Conservation (phyloP, 805 yeast genomes). For the Candida quercuum region DNA sequence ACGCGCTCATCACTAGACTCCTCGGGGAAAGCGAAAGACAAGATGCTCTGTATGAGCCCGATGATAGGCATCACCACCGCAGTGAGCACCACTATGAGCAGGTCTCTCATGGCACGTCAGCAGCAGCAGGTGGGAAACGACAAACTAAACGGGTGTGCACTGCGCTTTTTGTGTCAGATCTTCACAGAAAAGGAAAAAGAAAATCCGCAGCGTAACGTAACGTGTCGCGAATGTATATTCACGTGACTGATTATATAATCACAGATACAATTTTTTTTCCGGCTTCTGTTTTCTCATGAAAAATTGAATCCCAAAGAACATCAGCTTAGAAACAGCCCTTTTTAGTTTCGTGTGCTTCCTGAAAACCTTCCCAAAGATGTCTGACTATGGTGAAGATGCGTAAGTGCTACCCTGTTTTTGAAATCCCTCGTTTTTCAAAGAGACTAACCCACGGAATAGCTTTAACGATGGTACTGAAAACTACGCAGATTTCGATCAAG, state of each 20-base stretch:
- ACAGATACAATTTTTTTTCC: too few relatives aligned
- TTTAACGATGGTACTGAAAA: conserved; percentile 68
- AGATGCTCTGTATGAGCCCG: too few relatives aligned
- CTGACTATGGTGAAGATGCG: conserved; percentile 51
- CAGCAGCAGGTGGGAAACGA: too few relatives aligned
- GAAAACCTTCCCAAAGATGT: conserved; percentile 28
- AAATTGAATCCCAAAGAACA: background rate
- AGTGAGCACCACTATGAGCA: background rate
- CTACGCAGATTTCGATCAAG: conserved; percentile 81
- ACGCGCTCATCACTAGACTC: background rate
- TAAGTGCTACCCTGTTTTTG: conserved; percentile 21
- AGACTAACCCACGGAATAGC: conserved; percentile 17
- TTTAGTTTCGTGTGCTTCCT: background rate
- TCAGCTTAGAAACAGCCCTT: too few relatives aligned
- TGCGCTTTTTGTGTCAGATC: too few relatives aligned
- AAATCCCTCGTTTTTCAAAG: background rate
- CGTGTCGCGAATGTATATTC: background rate
- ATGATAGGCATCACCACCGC: background rate
- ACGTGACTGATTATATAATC: background rate
- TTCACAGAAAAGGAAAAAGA: background rate
- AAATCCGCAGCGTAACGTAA: too few relatives aligned
- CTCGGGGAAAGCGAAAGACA: background rate
- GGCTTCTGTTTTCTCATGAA: background rate
- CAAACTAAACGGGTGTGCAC: too few relatives aligned
- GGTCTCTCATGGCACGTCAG: too few relatives aligned